phyloP scores from a whole-genome alignment of 2,329 filamentous ascomycete genomes.

The Hymenoscyphus fraxineus region DNA sequence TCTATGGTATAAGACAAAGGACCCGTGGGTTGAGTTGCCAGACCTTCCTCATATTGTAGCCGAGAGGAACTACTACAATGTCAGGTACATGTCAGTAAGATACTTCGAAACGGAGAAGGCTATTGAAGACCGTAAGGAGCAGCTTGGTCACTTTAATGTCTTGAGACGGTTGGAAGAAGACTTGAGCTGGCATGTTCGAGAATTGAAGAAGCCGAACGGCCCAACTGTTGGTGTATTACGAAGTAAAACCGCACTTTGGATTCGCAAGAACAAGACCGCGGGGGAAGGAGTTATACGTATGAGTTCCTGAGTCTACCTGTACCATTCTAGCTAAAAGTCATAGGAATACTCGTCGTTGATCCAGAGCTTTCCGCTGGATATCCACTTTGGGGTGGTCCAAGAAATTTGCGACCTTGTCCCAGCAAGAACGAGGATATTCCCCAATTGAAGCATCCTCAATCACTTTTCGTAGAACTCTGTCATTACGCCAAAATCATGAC shows the following conservation, averaged over 20 bases:
- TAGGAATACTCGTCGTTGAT: slow-evolving; percentile 13
- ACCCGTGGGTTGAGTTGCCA: slow-evolving; percentile 9
- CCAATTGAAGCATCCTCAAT: background rate
- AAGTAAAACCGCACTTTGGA: slow-evolving; percentile 16
- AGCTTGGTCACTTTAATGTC: slow-evolving; percentile 15
- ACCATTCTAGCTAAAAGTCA: background rate
- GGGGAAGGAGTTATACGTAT: slow-evolving; percentile 11
- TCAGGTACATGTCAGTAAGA: slow-evolving; percentile 13
- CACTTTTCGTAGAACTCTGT: slow-evolving; percentile 11
- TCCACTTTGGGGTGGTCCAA: slow-evolving; percentile 11
- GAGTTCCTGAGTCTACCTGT: background rate
- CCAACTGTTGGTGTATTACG: slow-evolving; percentile 13
- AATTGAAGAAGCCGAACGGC: slow-evolving; percentile 8
- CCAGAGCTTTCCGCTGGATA: slow-evolving; percentile 8
- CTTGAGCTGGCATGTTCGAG: slow-evolving; percentile 9
- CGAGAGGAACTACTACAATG: slow-evolving; percentile 12
- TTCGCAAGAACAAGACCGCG: slow-evolving; percentile 7
- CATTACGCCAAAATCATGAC: slow-evolving; percentile 6
- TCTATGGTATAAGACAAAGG: slow-evolving; percentile 9
- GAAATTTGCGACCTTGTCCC: slow-evolving; percentile 7
- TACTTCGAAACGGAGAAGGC: slow-evolving; percentile 12
- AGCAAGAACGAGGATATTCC: slow-evolving; percentile 1
- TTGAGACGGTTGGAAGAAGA: slow-evolving; percentile 14
- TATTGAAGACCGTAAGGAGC: background rate
- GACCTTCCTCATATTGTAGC: slow-evolving; percentile 7